phyloP scores from a whole-genome alignment of 2,329 filamentous ascomycete genomes.

The Nannizziopsis barbatae region DNA sequence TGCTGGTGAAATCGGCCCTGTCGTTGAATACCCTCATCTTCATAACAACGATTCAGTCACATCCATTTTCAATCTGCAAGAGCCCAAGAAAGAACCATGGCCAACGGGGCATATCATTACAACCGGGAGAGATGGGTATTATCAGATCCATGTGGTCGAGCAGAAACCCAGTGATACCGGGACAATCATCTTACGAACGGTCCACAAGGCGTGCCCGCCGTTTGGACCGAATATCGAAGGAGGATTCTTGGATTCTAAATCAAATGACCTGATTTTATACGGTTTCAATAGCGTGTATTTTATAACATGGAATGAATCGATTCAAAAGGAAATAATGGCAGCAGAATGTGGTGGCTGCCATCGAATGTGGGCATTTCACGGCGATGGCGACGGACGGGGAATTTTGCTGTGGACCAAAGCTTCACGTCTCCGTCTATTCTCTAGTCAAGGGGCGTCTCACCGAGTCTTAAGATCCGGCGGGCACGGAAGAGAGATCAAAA shows the following conservation, averaged over 20 bases:
- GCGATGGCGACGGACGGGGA: slow-evolving; percentile 30
- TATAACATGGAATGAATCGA: slow-evolving; percentile 66
- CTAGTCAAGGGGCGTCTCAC: slow-evolving; percentile 33
- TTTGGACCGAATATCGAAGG: slow-evolving; percentile 69
- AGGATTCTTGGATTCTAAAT: slow-evolving; percentile 46
- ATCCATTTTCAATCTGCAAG: slow-evolving; percentile 37
- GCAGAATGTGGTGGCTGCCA: slow-evolving; percentile 80
- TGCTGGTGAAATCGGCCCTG: slow-evolving; percentile 1
- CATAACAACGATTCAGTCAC: slow-evolving; percentile 58
- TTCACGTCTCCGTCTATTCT: slow-evolving; percentile 41
- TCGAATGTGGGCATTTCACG: slow-evolving; percentile 56
- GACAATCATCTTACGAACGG: slow-evolving; percentile 33
- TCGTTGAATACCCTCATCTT: slow-evolving; percentile 18
- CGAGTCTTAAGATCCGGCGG: slow-evolving; percentile 52
- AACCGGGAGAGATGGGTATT: slow-evolving; percentile 66
- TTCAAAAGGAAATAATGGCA: slow-evolving; percentile 55
- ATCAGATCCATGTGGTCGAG: slow-evolving; percentile 49
- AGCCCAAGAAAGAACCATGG: background rate
- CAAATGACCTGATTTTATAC: slow-evolving; percentile 55
- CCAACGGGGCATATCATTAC: slow-evolving; percentile 45
- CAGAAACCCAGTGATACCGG: slow-evolving; percentile 20
- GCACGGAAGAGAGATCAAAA: slow-evolving; percentile 79
- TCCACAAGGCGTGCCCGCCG: slow-evolving; percentile 58
- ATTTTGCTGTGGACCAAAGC: slow-evolving; percentile 67
- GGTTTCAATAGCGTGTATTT: slow-evolving; percentile 75